Percentiles rank a stretch among this genome's conserved stretches.
phyloP scores from a whole-genome alignment of 1,139 yeast genomes.

The Yarrowia galli region DNA sequence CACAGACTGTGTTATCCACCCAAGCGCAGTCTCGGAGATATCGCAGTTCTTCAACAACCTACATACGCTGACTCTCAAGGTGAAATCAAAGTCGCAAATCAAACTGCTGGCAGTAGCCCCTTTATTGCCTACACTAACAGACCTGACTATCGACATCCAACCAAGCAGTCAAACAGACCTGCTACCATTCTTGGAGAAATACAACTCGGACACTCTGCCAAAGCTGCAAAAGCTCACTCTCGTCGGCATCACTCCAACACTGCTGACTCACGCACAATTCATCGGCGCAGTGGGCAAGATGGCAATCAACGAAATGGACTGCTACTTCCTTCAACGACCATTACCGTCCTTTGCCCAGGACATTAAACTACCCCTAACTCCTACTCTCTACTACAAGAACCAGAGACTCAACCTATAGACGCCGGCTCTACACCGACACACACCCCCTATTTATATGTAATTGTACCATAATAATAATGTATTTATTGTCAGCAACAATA shows the following conservation, averaged over 20 bases:
- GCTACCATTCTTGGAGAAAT: constrained; percentile 14
- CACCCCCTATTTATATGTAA: constrained; percentile 8
- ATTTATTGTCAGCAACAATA: constrained; percentile 21
- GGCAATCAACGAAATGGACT: constrained; percentile 11
- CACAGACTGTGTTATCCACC: constrained; percentile 27
- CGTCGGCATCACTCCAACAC: background rate
- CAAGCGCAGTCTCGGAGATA: background rate
- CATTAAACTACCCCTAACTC: constrained; percentile 2
- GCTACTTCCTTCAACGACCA: constrained; percentile 9
- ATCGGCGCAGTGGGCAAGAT: background rate
- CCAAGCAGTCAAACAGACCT: constrained; percentile 15
- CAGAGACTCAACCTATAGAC: constrained; percentile 23
- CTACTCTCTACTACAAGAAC: constrained; percentile 26
- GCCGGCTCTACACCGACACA: background rate
- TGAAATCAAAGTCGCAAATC: constrained; percentile 2
- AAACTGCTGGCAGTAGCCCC: background rate
- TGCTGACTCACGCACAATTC: constrained; percentile 13
- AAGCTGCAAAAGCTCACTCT: constrained; percentile 28
- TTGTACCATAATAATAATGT: constrained; percentile 2
- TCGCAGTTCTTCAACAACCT: background rate
- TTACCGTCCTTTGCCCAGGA: background rate
- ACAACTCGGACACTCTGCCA: background rate
- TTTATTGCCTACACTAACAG: background rate
- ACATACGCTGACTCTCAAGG: background rate
- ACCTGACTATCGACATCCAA: constrained; percentile 16